Base-by-base conservation (phyloP, 2,329 filamentous ascomycete genomes). In the Fusarium incarnatum region DNA sequence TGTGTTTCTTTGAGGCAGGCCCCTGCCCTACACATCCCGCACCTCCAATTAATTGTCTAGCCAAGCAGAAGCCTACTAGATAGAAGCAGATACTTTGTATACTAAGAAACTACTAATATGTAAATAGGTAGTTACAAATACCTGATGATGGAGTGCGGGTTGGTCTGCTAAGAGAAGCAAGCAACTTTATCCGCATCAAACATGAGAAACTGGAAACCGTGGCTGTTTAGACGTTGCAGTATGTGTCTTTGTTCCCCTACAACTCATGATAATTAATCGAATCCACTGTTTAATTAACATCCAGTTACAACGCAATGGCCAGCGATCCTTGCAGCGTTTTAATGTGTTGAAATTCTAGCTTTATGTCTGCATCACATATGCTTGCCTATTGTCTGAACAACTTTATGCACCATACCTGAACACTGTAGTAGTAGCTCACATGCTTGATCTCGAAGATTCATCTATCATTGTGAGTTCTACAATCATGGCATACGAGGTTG, bases 211-310 rank as follows among this genome's bases (percentile, higher is more conserved):
- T 7, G 3, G 10, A 37, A 37, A n/a, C 10, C 34, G 10, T n/a
- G 11, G 18, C 10, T 37, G 18, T 37, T 37, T n/a, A n/a, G 34
- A n/a, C 18, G 34, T 3, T 23, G 2, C 4, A 23, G 20, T 16
- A 23, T 2, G 16, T 4, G 16, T 44, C 1, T 18, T 18, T 8
- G 16, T 11, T 25, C 3, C 13, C 15, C 20, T 2, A 12, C 2
- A 3, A n/a, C 3, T 12, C 10, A 12, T n/a, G 3, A 7, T 12
- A 2, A 25, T 7, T 25, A 4, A 22, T 25, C 0, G 1, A 7
- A 11, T 25, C 22, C 6, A 16, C 10, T 11, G 2, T 44, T 11
- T 0, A 23, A 23, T 16, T 4, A 16, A 16, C 9, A 44, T 23
- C 22, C 4, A 18, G 22, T 44, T 44, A 25, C 15, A 12, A 23